A percentile compares a stretch with the other conserved stretches of the same genome.
These are phyloP conservation scores for Acidiella bohemica DNA, from an alignment of 495 filamentous ascomycete species.

Conservation along the genomic window DNA sequence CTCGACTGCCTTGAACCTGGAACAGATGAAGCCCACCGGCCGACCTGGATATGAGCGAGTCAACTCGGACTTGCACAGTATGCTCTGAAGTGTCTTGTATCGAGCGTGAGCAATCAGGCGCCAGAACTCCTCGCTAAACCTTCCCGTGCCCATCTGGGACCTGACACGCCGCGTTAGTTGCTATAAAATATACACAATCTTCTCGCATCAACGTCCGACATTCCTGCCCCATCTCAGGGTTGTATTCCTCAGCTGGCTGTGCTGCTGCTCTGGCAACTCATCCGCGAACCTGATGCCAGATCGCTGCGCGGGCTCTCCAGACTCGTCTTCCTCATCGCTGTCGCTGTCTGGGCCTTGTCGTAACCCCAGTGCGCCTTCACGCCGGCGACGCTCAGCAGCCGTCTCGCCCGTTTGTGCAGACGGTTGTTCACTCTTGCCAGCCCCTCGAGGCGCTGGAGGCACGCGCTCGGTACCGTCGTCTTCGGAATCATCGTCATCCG, in stretches of 20 bases:
- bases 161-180: too few relatives aligned
- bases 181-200: too few relatives aligned
- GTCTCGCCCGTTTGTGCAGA: too few relatives aligned
- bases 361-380: constrained; percentile 73
- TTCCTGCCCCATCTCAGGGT: constrained; percentile 20
- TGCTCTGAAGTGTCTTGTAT: too few relatives aligned
- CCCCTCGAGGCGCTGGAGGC: constrained; percentile 20
- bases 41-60: neutral
- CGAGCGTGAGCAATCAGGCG: too few relatives aligned
- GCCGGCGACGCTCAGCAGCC: constrained; percentile 64
- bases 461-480: constrained; percentile 46
- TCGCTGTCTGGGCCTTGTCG: constrained; percentile 44
- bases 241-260: constrained; percentile 2
- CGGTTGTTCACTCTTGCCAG: constrained; percentile 32
- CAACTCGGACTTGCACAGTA: too few relatives aligned
- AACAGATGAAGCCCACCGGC: neutral
- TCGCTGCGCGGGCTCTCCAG: constrained; percentile 14
- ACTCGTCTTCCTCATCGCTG: constrained; percentile 33
- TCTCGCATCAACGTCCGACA: constrained; percentile 9
- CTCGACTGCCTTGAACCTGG: neutral
- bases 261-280: constrained; percentile 15
- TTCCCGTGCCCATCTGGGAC: too few relatives aligned
- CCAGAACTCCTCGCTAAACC: too few relatives aligned
- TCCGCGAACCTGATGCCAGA: constrained; percentile 38
- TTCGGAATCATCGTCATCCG: constrained; percentile 34